Evolutionary conservation across 371 early-diverging fungal species (phyloP).

Genomic region (Parasitella parasitica): DNA sequence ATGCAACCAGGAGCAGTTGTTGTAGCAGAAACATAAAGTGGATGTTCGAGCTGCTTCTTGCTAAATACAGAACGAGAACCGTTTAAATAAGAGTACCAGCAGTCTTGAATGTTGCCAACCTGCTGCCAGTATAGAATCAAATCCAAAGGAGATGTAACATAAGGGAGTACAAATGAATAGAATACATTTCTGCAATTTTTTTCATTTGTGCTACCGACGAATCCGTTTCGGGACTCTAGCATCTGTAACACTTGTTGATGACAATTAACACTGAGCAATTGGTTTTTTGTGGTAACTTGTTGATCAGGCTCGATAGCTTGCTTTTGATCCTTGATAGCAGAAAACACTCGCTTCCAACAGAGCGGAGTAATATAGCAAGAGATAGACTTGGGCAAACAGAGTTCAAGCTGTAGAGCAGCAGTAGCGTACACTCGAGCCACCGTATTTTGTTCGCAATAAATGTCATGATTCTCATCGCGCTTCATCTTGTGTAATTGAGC

Average conservation of each 20-base stretch:
- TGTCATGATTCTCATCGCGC: slow-evolving; percentile 12
- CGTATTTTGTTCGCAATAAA: slow-evolving; percentile 25
- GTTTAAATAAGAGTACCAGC: slow-evolving; percentile 21
- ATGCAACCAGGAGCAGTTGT: slow-evolving; percentile 22
- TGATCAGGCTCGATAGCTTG: not conserved
- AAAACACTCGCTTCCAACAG: slow-evolving; percentile 10
- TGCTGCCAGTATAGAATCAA: slow-evolving; percentile 36
- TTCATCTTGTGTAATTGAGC: slow-evolving; percentile 24
- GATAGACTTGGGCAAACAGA: slow-evolving; percentile 21
- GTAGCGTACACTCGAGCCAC: slow-evolving; percentile 34
- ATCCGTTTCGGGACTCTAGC: slow-evolving; percentile 16
- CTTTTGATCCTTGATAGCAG: not conserved
- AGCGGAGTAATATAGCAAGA: not conserved
- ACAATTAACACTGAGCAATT: slow-evolving; percentile 12
- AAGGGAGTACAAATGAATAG: slow-evolving; percentile 39
- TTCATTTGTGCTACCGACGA: not conserved
- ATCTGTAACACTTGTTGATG: slow-evolving; percentile 19
- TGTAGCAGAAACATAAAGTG: slow-evolving; percentile 14
- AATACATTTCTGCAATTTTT: slow-evolving; percentile 22
- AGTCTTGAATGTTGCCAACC: slow-evolving; percentile 15
- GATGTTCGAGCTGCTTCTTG: slow-evolving; percentile 7
- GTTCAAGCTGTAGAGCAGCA: slow-evolving; percentile 36
- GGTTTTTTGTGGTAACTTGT: not conserved
- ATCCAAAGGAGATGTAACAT: slow-evolving; percentile 36
- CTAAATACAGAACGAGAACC: slow-evolving; percentile 14